Conservation (phyloP, 495 filamentous ascomycete species). For the Darksidea phi region DNA sequence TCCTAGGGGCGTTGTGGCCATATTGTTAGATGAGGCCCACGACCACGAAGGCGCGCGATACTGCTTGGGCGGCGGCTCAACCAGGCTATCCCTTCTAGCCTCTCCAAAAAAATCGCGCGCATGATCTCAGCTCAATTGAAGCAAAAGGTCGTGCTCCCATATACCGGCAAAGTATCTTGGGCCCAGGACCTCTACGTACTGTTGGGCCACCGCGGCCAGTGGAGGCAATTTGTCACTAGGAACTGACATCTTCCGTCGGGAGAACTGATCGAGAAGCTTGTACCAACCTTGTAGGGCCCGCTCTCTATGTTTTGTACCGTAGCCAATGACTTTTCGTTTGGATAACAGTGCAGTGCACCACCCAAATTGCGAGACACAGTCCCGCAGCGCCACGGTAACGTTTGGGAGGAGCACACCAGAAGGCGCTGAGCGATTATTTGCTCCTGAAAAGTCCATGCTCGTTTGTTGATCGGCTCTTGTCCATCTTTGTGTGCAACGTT, state of each 20-base stretch:
- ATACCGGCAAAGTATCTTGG: background rate
- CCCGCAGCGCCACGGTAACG: constrained; percentile 6
- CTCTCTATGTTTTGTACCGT: too few relatives aligned
- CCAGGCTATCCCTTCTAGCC: too few relatives aligned
- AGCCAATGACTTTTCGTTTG: background rate
- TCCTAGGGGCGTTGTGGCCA: too few relatives aligned
- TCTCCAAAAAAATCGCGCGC: too few relatives aligned
- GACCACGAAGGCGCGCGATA: background rate
- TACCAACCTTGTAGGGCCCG: background rate
- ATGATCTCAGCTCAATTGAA: background rate
- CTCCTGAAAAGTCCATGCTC: constrained; percentile 10
- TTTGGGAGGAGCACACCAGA: background rate
- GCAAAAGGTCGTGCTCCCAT: background rate
- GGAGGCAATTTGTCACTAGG: background rate
- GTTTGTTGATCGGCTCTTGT: constrained; percentile 7
- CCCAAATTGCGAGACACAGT: constrained; percentile 1
- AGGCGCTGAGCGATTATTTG: background rate
- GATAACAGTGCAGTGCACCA: background rate
- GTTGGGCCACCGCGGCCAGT: background rate
- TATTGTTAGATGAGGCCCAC: background rate
- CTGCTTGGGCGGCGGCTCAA: too few relatives aligned
- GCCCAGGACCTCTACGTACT: background rate
- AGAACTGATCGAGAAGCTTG: background rate
- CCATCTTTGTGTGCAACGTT: background rate
- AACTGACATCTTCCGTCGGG: background rate